phyloP scores from a whole-genome alignment of 257 asterid species.

The Leonotis leonurus region DNA sequence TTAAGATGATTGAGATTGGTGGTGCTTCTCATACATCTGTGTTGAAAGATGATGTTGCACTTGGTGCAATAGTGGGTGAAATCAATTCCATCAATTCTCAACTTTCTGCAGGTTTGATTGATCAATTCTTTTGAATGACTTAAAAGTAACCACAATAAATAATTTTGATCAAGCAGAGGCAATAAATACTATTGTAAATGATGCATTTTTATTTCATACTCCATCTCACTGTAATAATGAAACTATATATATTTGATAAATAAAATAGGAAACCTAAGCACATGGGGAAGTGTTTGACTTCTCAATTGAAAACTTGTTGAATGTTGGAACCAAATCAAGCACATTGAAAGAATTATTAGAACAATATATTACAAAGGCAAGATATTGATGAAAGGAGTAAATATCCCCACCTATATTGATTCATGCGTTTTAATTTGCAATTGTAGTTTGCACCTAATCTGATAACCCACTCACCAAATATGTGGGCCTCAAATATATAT shows the following conservation, averaged over 20 bases:
- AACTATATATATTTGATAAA: neutral
- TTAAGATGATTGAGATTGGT: slow-evolving; percentile 42
- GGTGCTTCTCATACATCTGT: slow-evolving; percentile 60
- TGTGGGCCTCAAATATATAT: neutral
- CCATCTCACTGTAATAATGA: neutral
- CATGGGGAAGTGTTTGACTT: neutral
- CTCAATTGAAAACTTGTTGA: neutral
- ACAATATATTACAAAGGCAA: neutral
- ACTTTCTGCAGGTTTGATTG: neutral
- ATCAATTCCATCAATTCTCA: slow-evolving; percentile 40
- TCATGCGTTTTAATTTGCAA: too few species aligned
- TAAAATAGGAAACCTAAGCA: neutral
- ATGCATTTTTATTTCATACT: neutral
- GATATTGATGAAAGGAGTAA: too few species aligned
- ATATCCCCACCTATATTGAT: too few species aligned
- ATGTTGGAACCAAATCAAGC: neutral
- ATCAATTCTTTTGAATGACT: slow-evolving; percentile 9
- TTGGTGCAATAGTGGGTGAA: slow-evolving; percentile 31
- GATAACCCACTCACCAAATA: neutral
- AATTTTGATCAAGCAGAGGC: too few species aligned
- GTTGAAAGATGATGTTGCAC: slow-evolving; percentile 41
- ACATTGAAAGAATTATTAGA: neutral
- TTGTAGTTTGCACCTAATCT: too few species aligned
- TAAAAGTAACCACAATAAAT: neutral
- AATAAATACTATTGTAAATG: too few species aligned